A percentile compares a stretch with the other conserved stretches of the same genome.
phyloP scores from a whole-genome alignment of 2,329 filamentous ascomycete species.

The Ilyonectria mors-panacis region DNA sequence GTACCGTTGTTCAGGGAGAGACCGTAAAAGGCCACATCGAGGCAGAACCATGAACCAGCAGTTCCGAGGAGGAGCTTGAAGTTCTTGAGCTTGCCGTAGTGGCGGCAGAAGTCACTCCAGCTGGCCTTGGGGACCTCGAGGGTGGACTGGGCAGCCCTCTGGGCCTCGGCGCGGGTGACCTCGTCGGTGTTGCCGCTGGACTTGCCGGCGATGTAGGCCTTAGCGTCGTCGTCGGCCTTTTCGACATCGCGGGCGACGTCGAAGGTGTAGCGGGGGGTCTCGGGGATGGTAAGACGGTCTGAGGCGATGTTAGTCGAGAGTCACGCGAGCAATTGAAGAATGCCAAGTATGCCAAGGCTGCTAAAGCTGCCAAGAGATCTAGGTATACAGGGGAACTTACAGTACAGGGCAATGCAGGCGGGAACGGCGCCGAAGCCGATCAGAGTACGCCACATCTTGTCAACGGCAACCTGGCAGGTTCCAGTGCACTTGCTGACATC shows the following conservation, averaged over 20 bases:
- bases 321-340: not conserved
- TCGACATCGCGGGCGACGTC: slow-evolving; percentile 83
- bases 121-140: slow-evolving; percentile 79
- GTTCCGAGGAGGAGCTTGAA: slow-evolving; percentile 82
- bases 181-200: slow-evolving; percentile 76
- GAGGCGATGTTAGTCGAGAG: slow-evolving; percentile 6
- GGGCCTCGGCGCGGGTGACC: slow-evolving; percentile 72
- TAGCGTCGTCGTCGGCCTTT: slow-evolving; percentile 80
- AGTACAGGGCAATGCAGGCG: slow-evolving; percentile 86
- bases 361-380: slow-evolving; percentile 22
- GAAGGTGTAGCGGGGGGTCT: slow-evolving; percentile 91
- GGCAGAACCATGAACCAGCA: slow-evolving; percentile 87
- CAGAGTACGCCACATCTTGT: slow-evolving; percentile 89
- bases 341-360: not conserved
- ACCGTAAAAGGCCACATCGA: slow-evolving; percentile 74
- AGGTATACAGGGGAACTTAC: slow-evolving; percentile 42
- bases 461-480: slow-evolving; percentile 65
- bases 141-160: slow-evolving; percentile 66
- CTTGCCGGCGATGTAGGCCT: slow-evolving; percentile 80
- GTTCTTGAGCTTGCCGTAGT: slow-evolving; percentile 81
- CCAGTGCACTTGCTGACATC: slow-evolving; percentile 68
- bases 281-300: slow-evolving; percentile 83
- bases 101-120: slow-evolving; percentile 78
- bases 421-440: slow-evolving; percentile 88
- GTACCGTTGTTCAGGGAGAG: slow-evolving; percentile 83